Evolutionary conservation across 129 eudicot species (phyloP), one percentile per base, ranked within the genome.

Genomic region (Flaveria linearis): DNA sequence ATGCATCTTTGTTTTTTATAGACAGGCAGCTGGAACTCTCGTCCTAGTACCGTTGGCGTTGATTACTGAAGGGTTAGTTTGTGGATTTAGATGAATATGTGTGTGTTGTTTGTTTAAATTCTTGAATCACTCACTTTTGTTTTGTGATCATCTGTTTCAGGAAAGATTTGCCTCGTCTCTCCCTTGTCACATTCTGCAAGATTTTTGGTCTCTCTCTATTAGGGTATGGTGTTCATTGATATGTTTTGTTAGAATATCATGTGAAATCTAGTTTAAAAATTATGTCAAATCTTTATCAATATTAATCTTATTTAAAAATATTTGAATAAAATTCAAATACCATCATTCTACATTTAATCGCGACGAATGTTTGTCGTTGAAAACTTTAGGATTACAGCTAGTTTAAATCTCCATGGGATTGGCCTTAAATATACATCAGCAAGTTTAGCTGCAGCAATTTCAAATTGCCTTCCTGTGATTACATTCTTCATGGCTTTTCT

Each of bases 401-500:
- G 87, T 82, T 82, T 92, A 82, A 84, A 92, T 80, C 64, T 89
- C n/a, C 83, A 87, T 74, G 96, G 92, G 7, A 82, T 87, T 9
- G 97, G 76, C 22, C 84, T 92, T 53, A 78, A 63, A 51, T 89
- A 89, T 55, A 89, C 97, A 7, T 81, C 97, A 26, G 96, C 97
- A 73, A 85, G 89, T 64, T 74, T 89, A 84, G 96, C 89, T 16
- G 92, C 97, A 72, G 97, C 97, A 60, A 71, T 84, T 33, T 23
- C 96, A 42, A 92, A 92, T 75, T 87, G 86, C 43, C 90, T 92
- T 69, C 97, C 97, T 6, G 88, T 79, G 58, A 76, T 89, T 18
- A 87, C 97, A 26, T 92, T 92, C 58, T 80, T 92, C 71, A 77
- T 92, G 69, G 97, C 97, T 7, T 84, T 85, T 71, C 65, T 92